Conservation (phyloP, 257 asterid species). For the Prunella vulgaris region DNA sequence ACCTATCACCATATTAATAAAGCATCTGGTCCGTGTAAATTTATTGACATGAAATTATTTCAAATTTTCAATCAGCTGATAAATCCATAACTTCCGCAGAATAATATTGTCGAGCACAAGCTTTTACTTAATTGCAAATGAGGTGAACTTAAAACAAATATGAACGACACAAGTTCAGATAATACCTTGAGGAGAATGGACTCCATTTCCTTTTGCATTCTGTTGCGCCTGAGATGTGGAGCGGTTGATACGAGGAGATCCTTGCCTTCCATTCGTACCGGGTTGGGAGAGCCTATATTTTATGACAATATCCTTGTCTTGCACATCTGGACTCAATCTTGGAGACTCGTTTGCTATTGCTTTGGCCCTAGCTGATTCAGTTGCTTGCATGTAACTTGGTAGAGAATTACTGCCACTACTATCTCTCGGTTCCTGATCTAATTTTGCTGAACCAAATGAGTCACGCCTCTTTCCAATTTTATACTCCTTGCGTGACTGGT, state of each 20-base stretch:
- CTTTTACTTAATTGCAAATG: not conserved
- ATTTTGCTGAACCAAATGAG: constrained; percentile 63
- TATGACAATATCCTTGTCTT: constrained; percentile 51
- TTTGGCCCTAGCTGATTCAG: constrained; percentile 93
- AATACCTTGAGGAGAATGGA: constrained; percentile 82
- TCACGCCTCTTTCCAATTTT: constrained; percentile 60
- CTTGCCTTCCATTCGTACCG: constrained; percentile 64
- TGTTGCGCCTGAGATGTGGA: constrained; percentile 71
- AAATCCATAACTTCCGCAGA: not conserved
- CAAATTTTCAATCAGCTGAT: not conserved
- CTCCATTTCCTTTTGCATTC: constrained; percentile 57
- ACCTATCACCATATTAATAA: constrained; percentile 26
- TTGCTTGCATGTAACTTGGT: constrained; percentile 98
- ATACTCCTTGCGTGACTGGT: constrained; percentile 44
- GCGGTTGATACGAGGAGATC: constrained; percentile 70
- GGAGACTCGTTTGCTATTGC: constrained; percentile 70
- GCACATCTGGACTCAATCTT: constrained; percentile 79
- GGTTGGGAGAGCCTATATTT: constrained; percentile 66
- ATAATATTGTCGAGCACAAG: not conserved
- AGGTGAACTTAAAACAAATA: not conserved
- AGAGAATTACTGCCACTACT: constrained; percentile 57
- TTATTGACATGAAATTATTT: not conserved
- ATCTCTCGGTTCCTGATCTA: constrained; percentile 76
- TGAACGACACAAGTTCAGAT: constrained; percentile 10
- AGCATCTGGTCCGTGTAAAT: constrained; percentile 25